Conservation (phyloP, 495 filamentous ascomycete species). For the Neurospora terricola region DNA sequence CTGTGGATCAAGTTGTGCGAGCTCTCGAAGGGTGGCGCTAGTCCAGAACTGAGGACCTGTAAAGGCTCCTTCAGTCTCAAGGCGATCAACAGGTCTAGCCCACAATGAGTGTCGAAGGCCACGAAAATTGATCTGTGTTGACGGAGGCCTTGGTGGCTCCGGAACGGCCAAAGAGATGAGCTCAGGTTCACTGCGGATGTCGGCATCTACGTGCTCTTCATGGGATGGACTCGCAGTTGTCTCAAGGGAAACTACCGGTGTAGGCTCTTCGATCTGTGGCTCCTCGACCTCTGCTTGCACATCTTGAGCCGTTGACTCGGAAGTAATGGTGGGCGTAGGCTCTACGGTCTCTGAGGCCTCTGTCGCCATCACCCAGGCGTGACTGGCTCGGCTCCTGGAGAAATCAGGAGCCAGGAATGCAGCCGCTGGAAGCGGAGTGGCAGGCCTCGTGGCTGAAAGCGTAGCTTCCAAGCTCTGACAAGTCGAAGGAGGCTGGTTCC, state of each 20-base stretch:
- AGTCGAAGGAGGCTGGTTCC: background rate
- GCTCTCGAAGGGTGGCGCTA: background rate
- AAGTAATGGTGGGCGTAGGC: background rate
- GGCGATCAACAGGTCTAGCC: background rate
- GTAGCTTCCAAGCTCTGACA: background rate
- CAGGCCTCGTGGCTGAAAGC: background rate
- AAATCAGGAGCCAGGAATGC: background rate
- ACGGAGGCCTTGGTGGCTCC: background rate
- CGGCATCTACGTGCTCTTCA: background rate
- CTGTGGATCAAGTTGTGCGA: background rate
- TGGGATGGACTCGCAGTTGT: background rate
- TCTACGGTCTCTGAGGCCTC: background rate
- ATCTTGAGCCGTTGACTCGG: background rate
- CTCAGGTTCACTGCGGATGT: background rate
- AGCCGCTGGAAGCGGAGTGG: background rate
- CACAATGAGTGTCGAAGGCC: background rate
- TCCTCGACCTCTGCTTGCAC: background rate
- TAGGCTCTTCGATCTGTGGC: background rate
- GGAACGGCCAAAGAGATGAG: background rate
- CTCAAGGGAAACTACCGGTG: background rate
- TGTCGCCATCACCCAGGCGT: background rate
- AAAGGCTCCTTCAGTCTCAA: background rate
- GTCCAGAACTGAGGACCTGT: background rate
- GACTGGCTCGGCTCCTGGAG: background rate
- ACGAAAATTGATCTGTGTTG: background rate